Evolutionary conservation across 2,329 filamentous ascomycete species (phyloP), one percentile per base, ranked within the genome.

Genomic region (Knoxdaviesia capensis): DNA sequence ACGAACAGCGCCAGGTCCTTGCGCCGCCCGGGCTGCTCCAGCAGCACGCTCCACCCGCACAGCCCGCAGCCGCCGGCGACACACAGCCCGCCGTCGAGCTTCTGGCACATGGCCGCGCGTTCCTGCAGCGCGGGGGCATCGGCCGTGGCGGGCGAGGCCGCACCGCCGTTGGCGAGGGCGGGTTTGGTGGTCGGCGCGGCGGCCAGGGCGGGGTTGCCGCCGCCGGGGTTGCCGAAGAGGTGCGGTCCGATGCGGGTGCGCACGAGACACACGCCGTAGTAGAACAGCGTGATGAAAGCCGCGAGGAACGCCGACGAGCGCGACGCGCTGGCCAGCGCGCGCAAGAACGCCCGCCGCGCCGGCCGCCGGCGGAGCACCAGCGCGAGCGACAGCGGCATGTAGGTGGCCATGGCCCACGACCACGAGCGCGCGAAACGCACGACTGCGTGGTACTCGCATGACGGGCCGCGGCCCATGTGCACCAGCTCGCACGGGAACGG

Each of bases 401-500:
- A 88, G 11, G 80, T 85, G 34, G 69, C 68, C 60, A 84, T 75
- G 35, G 82, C 74, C 66, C 82, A 85, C 45, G 65, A 66, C 66
- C 82, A 88, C 3, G 79, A 77, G 42, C 70, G 68, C 42, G 57
- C 58, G 56, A 88, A 82, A 34, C 84, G 72, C 45, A 66, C 69
- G 28, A 78, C 45, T 3, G 79, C 80, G 54, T 92, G 81, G 47
- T 67, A 66, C 55, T 92, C 84, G 57, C 84, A 86, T 43, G 65
- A 83, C 2, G 73, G 66, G 3, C 82, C 80, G 47, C 66, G 68
- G 43, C 80, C 80, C 74, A 85, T 84, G 59, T 93, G 85, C 3
- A 90, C 82, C 48, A 92, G 65, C 55, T 85, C 77, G 58, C 85
- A 93, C 1, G 83, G 83, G 45, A 88, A 79, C 0, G 84, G 85